Conservation (phyloP, 768 basidiomycete genomes). For the Gymnopilus dilepis region DNA sequence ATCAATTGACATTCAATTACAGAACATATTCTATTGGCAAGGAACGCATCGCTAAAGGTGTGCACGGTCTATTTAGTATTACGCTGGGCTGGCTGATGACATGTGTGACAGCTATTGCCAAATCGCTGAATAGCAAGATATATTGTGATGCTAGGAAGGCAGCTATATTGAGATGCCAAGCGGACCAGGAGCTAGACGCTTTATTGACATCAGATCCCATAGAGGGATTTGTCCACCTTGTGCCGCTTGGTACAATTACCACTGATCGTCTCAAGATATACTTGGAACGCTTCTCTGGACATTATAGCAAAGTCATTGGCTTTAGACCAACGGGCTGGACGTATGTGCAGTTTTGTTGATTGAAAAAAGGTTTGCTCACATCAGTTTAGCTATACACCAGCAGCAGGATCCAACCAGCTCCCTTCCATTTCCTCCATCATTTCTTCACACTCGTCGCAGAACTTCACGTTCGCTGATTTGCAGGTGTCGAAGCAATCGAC, state of each 20-base stretch:
- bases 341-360: constrained; percentile 50
- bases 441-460: constrained; percentile 62
- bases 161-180: constrained; percentile 82
- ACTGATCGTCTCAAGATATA: constrained; percentile 82
- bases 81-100: constrained; percentile 7
- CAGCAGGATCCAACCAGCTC: constrained; percentile 63
- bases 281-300: constrained; percentile 71
- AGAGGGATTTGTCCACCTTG: constrained; percentile 82
- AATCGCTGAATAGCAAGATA: constrained; percentile 78
- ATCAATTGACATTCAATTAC: neutral
- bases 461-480: constrained; percentile 74
- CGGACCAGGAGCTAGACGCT: constrained; percentile 79
- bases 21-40: constrained; percentile 98
- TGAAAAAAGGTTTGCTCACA: neutral
- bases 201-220: constrained; percentile 79
- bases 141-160: constrained; percentile 90
- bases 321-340: constrained; percentile 98
- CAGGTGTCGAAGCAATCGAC: constrained; percentile 76
- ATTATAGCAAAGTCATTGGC: constrained; percentile 75
- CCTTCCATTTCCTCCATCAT: constrained; percentile 76
- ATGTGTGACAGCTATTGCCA: constrained; percentile 71
- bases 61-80: constrained; percentile 5
- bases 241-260: constrained; percentile 77
- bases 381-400: constrained; percentile 61
- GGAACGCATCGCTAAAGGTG: constrained; percentile 96